Conservation (phyloP, 305 asterid species). For the Fraxinus latifolia region DNA sequence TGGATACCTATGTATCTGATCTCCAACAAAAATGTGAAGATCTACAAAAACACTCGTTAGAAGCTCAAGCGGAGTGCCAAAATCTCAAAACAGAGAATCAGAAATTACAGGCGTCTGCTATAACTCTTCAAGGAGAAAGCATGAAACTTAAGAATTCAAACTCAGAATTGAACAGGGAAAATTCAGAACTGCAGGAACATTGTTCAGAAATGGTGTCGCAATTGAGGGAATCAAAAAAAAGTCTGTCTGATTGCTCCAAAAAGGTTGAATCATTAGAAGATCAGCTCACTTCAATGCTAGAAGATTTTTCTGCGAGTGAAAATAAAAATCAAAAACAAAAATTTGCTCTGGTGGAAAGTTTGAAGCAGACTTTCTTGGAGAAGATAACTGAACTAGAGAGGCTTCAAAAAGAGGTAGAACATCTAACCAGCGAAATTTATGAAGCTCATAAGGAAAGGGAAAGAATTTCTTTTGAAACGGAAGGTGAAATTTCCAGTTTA, state of each 20-base stretch:
- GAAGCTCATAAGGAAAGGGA: conserved; percentile 41
- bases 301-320: conserved; percentile 46
- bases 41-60: conserved; percentile 33
- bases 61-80: conserved; percentile 48
- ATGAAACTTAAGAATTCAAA: conserved; percentile 35
- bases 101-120: conserved; percentile 32
- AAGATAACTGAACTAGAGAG: conserved; percentile 36
- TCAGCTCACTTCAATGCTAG: conserved; percentile 38
- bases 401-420: conserved; percentile 39
- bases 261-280: conserved; percentile 49
- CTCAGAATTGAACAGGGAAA: conserved; percentile 42
- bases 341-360: conserved; percentile 30
- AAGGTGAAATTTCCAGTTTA: conserved; percentile 39
- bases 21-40: conserved; percentile 40
- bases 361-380: conserved; percentile 31
- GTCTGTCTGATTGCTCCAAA: conserved; percentile 39
- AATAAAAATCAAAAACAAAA: conserved; percentile 38
- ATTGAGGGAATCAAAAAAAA: conserved; percentile 37
- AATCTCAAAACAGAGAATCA: conserved; percentile 43
- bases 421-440: conserved; percentile 33
- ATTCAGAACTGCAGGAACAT: conserved; percentile 38
- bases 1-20: conserved; percentile 31
- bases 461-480: conserved; percentile 35
- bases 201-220: conserved; percentile 40
- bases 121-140: conserved; percentile 35